Percentiles rank a stretch among this genome's conserved stretches.
Conservation (phyloP, 2,329 filamentous ascomycete species). For the Aureobasidium musti region DNA sequence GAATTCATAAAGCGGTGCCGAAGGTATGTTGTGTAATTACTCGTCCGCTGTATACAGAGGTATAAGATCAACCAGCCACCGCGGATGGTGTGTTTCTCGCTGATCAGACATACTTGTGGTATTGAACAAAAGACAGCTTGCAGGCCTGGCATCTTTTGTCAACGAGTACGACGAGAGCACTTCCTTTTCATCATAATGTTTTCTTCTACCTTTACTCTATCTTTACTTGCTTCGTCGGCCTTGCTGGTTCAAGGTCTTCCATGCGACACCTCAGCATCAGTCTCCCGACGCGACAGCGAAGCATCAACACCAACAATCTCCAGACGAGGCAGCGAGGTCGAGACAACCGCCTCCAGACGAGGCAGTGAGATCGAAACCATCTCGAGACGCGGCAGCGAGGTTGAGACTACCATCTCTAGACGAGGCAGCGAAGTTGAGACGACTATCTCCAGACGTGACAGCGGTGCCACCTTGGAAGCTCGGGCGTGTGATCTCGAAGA, state of each 20-base stretch:
- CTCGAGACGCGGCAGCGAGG: background rate
- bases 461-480: background rate
- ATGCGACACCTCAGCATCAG: background rate
- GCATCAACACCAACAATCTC: background rate
- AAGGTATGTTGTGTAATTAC: conserved; percentile 22
- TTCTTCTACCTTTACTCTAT: conserved; percentile 3
- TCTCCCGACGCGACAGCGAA: background rate
- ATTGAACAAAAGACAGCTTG: conserved; percentile 15
- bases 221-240: conserved; percentile 10
- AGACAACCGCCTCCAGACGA: background rate
- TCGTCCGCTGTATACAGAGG: background rate
- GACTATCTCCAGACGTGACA: background rate
- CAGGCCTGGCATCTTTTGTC: conserved; percentile 10
- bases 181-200: conserved; percentile 12
- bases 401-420: background rate
- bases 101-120: background rate
- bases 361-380: background rate
- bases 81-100: background rate
- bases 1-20: conserved; percentile 11
- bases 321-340: background rate
- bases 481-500: conserved; percentile 41
- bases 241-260: conserved; percentile 30
- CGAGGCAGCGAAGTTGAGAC: background rate
- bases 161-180: background rate
- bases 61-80: conserved; percentile 16